Evolutionary conservation across 2,329 filamentous ascomycete species (phyloP).

Genomic region (Rhynchosporium secalis): DNA sequence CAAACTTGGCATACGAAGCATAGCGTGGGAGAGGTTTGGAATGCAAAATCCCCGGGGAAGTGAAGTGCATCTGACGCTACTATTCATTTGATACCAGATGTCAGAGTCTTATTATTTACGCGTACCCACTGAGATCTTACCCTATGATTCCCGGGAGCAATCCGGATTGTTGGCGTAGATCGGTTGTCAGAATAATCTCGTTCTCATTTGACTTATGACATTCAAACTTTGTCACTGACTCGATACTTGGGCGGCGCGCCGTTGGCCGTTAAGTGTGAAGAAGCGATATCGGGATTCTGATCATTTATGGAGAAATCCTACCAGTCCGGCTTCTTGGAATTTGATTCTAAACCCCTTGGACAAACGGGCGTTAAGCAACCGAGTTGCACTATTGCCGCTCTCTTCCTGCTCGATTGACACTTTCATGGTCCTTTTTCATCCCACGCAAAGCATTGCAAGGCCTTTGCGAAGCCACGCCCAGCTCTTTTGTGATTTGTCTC

Average conservation of each 20-base stretch:
- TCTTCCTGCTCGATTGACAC: background rate
- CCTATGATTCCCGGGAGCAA: background rate
- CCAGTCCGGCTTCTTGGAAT: background rate
- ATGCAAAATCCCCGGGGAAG: background rate
- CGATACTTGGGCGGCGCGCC: slow-evolving; percentile 1
- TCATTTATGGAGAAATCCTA: background rate
- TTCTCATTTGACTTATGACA: background rate
- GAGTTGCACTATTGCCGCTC: background rate
- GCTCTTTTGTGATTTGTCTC: background rate
- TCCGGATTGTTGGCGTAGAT: background rate
- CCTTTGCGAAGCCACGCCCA: slow-evolving; percentile 4
- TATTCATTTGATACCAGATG: background rate
- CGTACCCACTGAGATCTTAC: slow-evolving; percentile 5
- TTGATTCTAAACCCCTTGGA: background rate
- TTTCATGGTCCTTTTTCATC: slow-evolving; percentile 5
- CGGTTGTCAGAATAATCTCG: background rate
- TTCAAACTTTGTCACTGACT: no score
- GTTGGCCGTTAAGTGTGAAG: background rate
- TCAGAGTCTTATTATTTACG: background rate
- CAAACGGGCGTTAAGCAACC: background rate
- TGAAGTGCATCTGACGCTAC: slow-evolving; percentile 1
- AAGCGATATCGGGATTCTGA: slow-evolving; percentile 2
- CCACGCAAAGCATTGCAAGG: slow-evolving; percentile 15
- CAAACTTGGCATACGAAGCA: background rate
- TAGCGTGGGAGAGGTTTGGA: slow-evolving; percentile 6